Conservation (phyloP, 78 protist genomes). For the Emiliania huxleyi region DNA sequence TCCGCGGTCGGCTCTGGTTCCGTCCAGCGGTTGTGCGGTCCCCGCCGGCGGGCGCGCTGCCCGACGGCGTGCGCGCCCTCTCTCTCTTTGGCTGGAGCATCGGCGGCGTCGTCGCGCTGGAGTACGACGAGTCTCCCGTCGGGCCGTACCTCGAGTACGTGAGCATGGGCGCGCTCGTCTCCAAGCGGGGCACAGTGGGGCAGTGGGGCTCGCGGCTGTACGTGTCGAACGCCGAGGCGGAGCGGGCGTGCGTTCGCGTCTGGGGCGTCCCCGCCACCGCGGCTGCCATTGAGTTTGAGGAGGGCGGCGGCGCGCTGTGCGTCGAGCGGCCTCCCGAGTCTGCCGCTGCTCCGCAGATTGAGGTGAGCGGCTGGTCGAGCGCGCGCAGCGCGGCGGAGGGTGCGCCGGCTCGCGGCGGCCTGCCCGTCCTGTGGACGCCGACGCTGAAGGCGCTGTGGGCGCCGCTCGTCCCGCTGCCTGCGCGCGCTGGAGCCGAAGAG, state of each 20-base stretch:
- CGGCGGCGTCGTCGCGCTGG: slow-evolving; percentile 2
- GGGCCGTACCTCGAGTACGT: slow-evolving; percentile 27
- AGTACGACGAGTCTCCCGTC: slow-evolving; percentile 21
- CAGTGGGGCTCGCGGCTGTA: slow-evolving; percentile 17
- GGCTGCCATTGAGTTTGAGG: not conserved
- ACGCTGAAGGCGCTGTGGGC: not conserved
- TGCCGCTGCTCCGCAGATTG: not conserved
- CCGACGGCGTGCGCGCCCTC: not conserved
- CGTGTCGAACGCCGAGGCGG: not conserved
- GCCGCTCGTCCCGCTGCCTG: not conserved
- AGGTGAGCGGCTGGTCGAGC: not conserved
- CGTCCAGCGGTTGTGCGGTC: not conserved
- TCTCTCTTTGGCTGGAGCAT: slow-evolving; percentile 14
- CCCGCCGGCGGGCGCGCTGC: not conserved
- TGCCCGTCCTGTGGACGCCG: slow-evolving; percentile 23
- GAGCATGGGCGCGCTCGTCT: not conserved
- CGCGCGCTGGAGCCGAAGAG: not conserved
- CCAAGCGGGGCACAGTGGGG: slow-evolving; percentile 4
- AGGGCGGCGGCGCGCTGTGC: not conserved
- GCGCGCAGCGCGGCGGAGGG: not conserved
- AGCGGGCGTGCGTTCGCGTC: not conserved
- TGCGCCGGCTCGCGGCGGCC: not conserved
- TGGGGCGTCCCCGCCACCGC: slow-evolving; percentile 1
- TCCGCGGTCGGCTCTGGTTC: slow-evolving; percentile 9
- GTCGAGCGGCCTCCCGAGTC: not conserved